Evolutionary conservation across 1,139 yeast species (phyloP), one percentile per base, ranked within the genome.

Genomic region (Casaregolazyma suthepensis): DNA sequence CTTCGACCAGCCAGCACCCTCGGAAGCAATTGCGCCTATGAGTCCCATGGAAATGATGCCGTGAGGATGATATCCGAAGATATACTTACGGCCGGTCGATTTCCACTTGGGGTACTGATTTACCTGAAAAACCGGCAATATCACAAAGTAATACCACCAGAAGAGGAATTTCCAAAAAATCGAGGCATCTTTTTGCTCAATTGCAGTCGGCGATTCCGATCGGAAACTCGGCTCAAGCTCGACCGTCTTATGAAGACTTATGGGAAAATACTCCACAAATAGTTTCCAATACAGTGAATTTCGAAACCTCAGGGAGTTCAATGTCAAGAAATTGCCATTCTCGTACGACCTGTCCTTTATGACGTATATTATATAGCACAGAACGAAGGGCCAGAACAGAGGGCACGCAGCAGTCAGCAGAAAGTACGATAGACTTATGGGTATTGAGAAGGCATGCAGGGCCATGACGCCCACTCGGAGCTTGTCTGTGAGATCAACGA

Each of bases 41-140:
- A 86, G 94, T 0, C 98, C 97, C 80, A 91, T 78, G 0, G 96
- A 89, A 26, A 91, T 90, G 10, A 93, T 91, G 0, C 99, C 99
- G 67, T 93, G 99, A 0, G 99, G 99, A 69, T 91, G 98, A 66
- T 89, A 87, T 0, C 97, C 96, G 70, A 93, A 91, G 1, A 93
- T 82, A 67, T 93, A 93, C 47, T 86, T 75, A 51, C 60, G 57
- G 42, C 73, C 73, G 0, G 70, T 65, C 2, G 40, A 15, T 35
- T 35, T 15, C 40, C 40, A 35, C 13, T 35, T 35, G n/a, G 65
- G 57, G 13, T 51, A 51, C 55, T 45, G 46, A 23, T 48, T 38
- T 22, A 59, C 38, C 15, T 15, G 35, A 7, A 50, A 40, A 17
- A 48, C 7, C 23, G 57, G 56, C 43, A 45, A 52, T 19, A 55